A percentile compares a stretch with the other conserved stretches of the same genome.
Conservation (phyloP, 1,284 basidiomycete species). For the Stereum hirsutum region DNA sequence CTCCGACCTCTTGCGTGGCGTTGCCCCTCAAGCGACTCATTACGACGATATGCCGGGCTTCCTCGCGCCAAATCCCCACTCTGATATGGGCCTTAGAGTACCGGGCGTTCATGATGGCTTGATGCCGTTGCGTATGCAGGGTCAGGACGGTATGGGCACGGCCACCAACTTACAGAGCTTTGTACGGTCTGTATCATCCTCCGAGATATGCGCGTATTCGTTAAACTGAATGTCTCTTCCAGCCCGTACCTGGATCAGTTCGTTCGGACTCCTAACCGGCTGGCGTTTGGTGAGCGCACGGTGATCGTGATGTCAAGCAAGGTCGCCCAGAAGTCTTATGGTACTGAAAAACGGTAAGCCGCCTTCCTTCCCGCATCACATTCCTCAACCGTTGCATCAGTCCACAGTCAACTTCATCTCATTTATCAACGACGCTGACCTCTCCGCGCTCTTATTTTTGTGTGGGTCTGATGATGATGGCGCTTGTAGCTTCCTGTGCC, state of each 20-base stretch:
- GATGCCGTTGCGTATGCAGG: slow-evolving; percentile 54
- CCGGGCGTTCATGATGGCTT: slow-evolving; percentile 52
- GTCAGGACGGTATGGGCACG: slow-evolving; percentile 43
- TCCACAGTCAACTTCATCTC: not conserved
- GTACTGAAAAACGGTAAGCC: slow-evolving; percentile 82
- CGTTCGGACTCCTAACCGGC: slow-evolving; percentile 74
- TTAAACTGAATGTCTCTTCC: too few relatives aligned
- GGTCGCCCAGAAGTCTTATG: slow-evolving; percentile 96
- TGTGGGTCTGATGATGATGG: not conserved
- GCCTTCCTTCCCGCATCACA: not conserved
- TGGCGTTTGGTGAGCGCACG: slow-evolving; percentile 88
- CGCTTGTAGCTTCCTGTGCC: slow-evolving; percentile 77
- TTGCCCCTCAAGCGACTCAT: slow-evolving; percentile 61
- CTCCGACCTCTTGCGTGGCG: slow-evolving; percentile 50
- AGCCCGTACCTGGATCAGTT: slow-evolving; percentile 81
- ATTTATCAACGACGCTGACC: too few relatives aligned
- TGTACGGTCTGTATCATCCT: slow-evolving; percentile 47
- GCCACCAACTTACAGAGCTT: slow-evolving; percentile 71
- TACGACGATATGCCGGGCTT: slow-evolving; percentile 54
- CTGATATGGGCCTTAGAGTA: slow-evolving; percentile 49
- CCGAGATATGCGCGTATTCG: too few relatives aligned
- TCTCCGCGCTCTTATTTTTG: not conserved
- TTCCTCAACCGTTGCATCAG: not conserved
- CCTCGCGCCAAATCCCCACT: slow-evolving; percentile 37
- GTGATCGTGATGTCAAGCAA: slow-evolving; percentile 95